phyloP scores from a whole-genome alignment of 495 filamentous ascomycete species.

The Talaromyces liani region DNA sequence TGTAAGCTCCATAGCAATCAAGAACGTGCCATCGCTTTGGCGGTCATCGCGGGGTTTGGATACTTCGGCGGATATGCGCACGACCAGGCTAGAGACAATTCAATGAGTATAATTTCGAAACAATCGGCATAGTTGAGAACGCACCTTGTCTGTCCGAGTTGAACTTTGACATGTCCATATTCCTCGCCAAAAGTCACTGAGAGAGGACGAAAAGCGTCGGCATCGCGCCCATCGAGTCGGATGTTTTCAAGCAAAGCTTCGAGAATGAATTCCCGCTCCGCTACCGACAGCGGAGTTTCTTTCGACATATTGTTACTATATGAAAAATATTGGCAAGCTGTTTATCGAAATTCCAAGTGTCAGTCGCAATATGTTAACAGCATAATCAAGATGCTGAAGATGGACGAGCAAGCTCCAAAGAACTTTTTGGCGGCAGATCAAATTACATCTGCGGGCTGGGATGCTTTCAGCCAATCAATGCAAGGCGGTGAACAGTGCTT shows the following conservation, averaged over 20 bases:
- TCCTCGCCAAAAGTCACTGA: slow-evolving; percentile 80
- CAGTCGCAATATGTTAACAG: not conserved
- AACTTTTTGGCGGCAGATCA: slow-evolving; percentile 7
- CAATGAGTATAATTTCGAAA: not conserved
- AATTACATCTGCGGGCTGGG: not conserved
- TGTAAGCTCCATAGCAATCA: slow-evolving; percentile 79
- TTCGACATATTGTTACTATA: slow-evolving; percentile 64
- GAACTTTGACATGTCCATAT: slow-evolving; percentile 84
- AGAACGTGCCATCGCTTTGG: slow-evolving; percentile 91
- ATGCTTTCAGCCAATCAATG: not conserved
- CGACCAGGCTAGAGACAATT: slow-evolving; percentile 55
- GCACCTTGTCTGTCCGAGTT: slow-evolving; percentile 85
- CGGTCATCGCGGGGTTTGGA: slow-evolving; percentile 77
- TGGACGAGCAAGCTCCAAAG: not conserved
- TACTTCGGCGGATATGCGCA: slow-evolving; percentile 81
- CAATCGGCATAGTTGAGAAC: slow-evolving; percentile 1
- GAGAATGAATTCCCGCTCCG: slow-evolving; percentile 68
- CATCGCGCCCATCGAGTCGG: slow-evolving; percentile 72
- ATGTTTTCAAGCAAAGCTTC: slow-evolving; percentile 67
- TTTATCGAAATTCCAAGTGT: not conserved
- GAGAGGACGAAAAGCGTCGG: slow-evolving; percentile 71
- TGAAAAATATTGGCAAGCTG: not conserved
- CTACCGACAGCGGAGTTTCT: slow-evolving; percentile 75
- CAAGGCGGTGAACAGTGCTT: slow-evolving; percentile 3
- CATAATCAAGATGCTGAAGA: not conserved